Conservation (phyloP, 768 basidiomycete species). For the Hydnomerulius pinastri region DNA sequence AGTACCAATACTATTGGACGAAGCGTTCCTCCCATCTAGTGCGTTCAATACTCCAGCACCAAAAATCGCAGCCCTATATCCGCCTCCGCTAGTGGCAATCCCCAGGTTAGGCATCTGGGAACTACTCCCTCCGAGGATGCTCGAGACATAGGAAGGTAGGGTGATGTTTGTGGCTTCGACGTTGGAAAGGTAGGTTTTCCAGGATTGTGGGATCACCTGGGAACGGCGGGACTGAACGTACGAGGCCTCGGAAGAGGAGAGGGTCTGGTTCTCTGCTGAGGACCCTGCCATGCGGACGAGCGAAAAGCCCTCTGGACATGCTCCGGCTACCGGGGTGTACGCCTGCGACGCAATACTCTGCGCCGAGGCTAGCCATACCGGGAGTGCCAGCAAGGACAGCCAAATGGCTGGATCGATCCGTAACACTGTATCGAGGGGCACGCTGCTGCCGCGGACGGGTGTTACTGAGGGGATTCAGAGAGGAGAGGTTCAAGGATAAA, state of each 20-base stretch:
- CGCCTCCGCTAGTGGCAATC: slow-evolving; percentile 58
- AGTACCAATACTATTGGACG: slow-evolving; percentile 41
- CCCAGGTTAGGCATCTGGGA: slow-evolving; percentile 39
- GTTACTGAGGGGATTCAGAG: not conserved
- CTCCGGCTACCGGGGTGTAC: slow-evolving; percentile 21
- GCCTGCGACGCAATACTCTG: slow-evolving; percentile 27
- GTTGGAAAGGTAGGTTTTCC: slow-evolving; percentile 40
- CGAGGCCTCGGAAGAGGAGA: slow-evolving; percentile 35
- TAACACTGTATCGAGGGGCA: not conserved
- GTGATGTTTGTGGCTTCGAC: slow-evolving; percentile 31
- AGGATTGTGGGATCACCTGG: slow-evolving; percentile 41
- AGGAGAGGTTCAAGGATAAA: not conserved
- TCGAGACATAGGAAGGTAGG: slow-evolving; percentile 37
- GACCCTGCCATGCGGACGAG: slow-evolving; percentile 32
- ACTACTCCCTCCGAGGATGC: slow-evolving; percentile 27
- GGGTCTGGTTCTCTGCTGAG: slow-evolving; percentile 28
- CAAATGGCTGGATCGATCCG: not conserved
- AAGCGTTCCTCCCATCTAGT: slow-evolving; percentile 49
- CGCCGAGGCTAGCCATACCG: slow-evolving; percentile 12
- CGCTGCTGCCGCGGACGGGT: not conserved
- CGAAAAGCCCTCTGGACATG: slow-evolving; percentile 24
- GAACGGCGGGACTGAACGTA: slow-evolving; percentile 39
- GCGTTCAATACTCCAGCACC: slow-evolving; percentile 53
- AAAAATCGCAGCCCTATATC: slow-evolving; percentile 55
- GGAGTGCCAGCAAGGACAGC: slow-evolving; percentile 11